Evolutionary conservation across 257 asterid genomes (phyloP).

Genomic region (Coffea canephora): DNA sequence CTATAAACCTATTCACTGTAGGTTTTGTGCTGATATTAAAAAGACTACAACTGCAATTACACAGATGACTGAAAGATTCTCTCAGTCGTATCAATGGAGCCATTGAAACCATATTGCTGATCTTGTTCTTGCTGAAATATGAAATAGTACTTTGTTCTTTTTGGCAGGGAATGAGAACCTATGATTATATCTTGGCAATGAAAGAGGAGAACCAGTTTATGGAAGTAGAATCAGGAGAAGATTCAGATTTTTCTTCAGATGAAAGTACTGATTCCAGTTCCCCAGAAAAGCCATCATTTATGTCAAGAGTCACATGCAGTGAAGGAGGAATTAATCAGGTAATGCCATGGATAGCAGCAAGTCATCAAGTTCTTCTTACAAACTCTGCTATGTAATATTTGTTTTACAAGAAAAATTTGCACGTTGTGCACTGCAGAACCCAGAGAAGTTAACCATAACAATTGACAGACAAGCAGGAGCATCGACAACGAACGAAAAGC

Average conservation of each 20-base stretch:
- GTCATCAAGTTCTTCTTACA: not conserved
- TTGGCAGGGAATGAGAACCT: slow-evolving; percentile 93
- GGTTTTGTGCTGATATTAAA: not conserved
- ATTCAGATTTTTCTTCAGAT: slow-evolving; percentile 72
- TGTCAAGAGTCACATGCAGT: slow-evolving; percentile 43
- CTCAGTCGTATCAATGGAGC: not conserved
- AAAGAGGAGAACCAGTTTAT: slow-evolving; percentile 64
- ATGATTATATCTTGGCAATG: slow-evolving; percentile 93
- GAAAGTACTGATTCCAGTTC: slow-evolving; percentile 55
- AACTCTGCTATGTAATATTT: not conserved
- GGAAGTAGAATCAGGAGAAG: slow-evolving; percentile 71
- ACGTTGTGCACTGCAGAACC: slow-evolving; percentile 39
- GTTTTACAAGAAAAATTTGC: not conserved
- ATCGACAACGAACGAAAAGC: slow-evolving; percentile 42
- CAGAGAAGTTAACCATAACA: slow-evolving; percentile 65
- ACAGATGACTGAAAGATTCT: not conserved
- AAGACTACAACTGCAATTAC: not conserved
- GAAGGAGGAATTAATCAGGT: slow-evolving; percentile 58
- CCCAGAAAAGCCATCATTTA: slow-evolving; percentile 49
- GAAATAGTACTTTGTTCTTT: not conserved
- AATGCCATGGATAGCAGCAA: not conserved
- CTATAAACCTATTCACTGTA: too few species aligned
- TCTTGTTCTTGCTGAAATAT: not conserved
- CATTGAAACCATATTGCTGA: not conserved
- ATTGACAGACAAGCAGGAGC: slow-evolving; percentile 61